Percentiles rank a stretch among this genome's conserved stretches.
These are phyloP conservation scores for Tephrocybe sp. DNA, from an alignment of 768 basidiomycete genomes.

Conservation along the genomic window DNA sequence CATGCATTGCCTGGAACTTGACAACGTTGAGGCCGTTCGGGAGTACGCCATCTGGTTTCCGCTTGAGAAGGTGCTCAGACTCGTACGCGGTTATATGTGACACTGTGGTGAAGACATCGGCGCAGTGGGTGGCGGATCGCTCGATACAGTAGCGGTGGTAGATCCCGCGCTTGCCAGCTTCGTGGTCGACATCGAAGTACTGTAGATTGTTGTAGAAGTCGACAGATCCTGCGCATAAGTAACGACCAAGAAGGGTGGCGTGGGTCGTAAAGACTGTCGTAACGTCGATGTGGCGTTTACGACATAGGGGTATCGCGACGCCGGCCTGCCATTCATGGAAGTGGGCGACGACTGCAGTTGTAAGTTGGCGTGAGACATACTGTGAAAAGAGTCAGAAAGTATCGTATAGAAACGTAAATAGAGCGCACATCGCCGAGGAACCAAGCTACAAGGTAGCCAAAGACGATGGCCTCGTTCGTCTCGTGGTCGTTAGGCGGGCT, in stretches of 20 bases:
- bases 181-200: slow-evolving; percentile 99
- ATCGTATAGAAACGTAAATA: slow-evolving; percentile 8
- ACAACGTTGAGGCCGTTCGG: slow-evolving; percentile 98
- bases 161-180: slow-evolving; percentile 98
- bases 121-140: slow-evolving; percentile 89
- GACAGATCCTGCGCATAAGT: slow-evolving; percentile 96
- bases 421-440: slow-evolving; percentile 92
- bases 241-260: slow-evolving; percentile 96
- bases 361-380: slow-evolving; percentile 81
- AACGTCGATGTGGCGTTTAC: slow-evolving; percentile 96
- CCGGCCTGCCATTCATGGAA: slow-evolving; percentile 99
- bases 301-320: slow-evolving; percentile 89
- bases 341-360: slow-evolving; percentile 91
- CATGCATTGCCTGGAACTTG: slow-evolving; percentile 99
- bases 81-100: slow-evolving; percentile 99
- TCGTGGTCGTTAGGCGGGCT: slow-evolving; percentile 96
- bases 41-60: slow-evolving; percentile 95
- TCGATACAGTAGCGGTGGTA: slow-evolving; percentile 99
- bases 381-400: slow-evolving; percentile 28
- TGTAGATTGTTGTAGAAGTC: slow-evolving; percentile 99
- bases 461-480: slow-evolving; percentile 97
- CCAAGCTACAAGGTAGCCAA: slow-evolving; percentile 98
- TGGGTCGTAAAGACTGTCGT: slow-evolving; percentile 99
- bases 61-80: slow-evolving; percentile 91
- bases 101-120: slow-evolving; percentile 97